A percentile compares a stretch with the other conserved stretches of the same genome.
Conservation (phyloP, 345 rosid species). For the Isatis tinctoria region DNA sequence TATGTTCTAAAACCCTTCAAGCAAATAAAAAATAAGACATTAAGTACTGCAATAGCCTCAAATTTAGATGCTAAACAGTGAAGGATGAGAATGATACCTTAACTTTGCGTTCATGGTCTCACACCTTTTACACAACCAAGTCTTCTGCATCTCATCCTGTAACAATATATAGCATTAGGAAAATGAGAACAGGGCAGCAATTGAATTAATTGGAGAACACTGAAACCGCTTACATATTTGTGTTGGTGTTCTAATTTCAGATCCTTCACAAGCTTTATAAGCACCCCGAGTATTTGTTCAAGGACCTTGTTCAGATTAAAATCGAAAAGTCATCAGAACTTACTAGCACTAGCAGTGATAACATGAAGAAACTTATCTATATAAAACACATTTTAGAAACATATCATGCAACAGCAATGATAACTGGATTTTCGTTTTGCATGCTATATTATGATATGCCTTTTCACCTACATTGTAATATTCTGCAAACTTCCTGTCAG, state of each 20-base stretch:
- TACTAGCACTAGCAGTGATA: neutral
- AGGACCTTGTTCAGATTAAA: constrained; percentile 54
- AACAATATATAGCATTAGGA: neutral
- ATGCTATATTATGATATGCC: neutral
- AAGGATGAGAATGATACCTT: constrained; percentile 47
- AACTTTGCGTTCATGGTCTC: constrained; percentile 95
- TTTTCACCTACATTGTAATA: constrained; percentile 71
- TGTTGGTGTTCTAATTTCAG: constrained; percentile 94
- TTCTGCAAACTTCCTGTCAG: constrained; percentile 91
- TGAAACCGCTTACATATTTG: constrained; percentile 55
- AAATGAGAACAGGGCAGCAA: neutral
- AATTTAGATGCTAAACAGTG: neutral
- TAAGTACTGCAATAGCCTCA: neutral
- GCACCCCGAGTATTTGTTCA: constrained; percentile 94
- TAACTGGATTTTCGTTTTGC: neutral
- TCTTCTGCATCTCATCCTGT: constrained; percentile 90
- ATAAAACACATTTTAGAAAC: neutral
- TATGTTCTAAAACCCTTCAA: constrained; percentile 78
- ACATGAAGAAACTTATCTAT: neutral
- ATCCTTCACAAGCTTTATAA: constrained; percentile 95
- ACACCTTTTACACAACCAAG: constrained; percentile 92
- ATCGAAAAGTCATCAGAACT: neutral
- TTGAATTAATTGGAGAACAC: neutral
- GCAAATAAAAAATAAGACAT: neutral
- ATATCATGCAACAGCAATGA: neutral